These are phyloP conservation scores for Pichia kluyveri DNA, from an alignment of 805 yeast genomes.

Conservation along the genomic window DNA sequence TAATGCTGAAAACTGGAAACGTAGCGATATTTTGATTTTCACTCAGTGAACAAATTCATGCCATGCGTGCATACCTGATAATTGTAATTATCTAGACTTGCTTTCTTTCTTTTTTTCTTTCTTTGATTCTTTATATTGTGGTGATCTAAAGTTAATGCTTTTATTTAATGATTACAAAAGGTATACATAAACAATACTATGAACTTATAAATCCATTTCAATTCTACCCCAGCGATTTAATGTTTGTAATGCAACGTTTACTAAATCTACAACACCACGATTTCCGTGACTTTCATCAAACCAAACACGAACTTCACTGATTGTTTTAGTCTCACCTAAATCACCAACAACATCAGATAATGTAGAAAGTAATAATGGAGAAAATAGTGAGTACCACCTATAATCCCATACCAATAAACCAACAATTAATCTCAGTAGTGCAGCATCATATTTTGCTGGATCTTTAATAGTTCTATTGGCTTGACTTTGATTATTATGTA, in stretches of 20 bases:
- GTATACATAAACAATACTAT: no score
- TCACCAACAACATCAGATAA: slow-evolving; percentile 56
- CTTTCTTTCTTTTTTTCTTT: no score
- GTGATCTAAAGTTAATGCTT: no score
- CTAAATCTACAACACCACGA: slow-evolving; percentile 48
- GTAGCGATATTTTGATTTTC: no score
- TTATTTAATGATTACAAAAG: no score
- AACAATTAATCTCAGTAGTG: slow-evolving; percentile 60
- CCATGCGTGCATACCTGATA: no score
- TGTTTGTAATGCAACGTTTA: slow-evolving; percentile 42
- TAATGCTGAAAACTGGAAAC: no score
- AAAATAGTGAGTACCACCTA: slow-evolving; percentile 92
- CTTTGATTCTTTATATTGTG: no score
- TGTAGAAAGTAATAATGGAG: slow-evolving; percentile 54
- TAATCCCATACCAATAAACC: slow-evolving; percentile 94
- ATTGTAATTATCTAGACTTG: no score
- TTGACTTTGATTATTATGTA: neutral
- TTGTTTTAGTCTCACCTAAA: slow-evolving; percentile 72
- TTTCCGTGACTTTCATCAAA: slow-evolving; percentile 42
- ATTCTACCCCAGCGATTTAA: slow-evolving; percentile 35
- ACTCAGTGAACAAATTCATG: no score
- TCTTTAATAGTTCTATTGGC: neutral
- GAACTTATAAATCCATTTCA: slow-evolving; percentile 15
- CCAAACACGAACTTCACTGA: slow-evolving; percentile 59
- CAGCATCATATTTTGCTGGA: slow-evolving; percentile 34